Evolutionary conservation across 768 basidiomycete genomes (phyloP).

Genomic region (Phaeolepiota aurea): DNA sequence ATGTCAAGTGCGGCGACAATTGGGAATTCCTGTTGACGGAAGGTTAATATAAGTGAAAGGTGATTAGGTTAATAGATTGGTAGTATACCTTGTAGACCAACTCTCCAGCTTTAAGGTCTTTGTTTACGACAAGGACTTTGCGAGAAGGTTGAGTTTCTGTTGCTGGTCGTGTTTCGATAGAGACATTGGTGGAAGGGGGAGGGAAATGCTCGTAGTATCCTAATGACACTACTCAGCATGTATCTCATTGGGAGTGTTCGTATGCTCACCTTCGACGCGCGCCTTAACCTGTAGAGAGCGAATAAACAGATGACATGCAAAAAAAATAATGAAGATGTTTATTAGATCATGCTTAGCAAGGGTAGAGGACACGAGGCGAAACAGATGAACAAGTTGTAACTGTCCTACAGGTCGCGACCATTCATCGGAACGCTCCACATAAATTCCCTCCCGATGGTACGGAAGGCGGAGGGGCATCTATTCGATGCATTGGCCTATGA

Average conservation of each 20-base stretch:
- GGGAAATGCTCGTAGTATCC: constrained; percentile 78
- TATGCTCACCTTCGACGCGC: constrained; percentile 68
- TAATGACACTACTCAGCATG: constrained; percentile 20
- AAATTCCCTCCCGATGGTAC: constrained; percentile 12
- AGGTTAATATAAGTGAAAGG: constrained; percentile 6
- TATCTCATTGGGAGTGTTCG: constrained; percentile 7
- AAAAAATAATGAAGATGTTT: constrained; percentile 34
- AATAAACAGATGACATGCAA: constrained; percentile 14
- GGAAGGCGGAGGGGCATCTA: constrained; percentile 1
- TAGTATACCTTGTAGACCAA: constrained; percentile 62
- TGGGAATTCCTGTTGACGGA: constrained; percentile 55
- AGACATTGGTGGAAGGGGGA: constrained; percentile 61
- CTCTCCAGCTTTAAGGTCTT: constrained; percentile 65
- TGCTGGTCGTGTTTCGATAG: constrained; percentile 33
- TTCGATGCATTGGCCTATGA: neutral
- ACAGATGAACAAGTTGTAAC: constrained; percentile 8
- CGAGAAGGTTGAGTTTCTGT: constrained; percentile 25
- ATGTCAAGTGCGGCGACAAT: constrained; percentile 63
- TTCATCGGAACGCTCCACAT: too few species aligned
- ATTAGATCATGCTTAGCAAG: constrained; percentile 48
- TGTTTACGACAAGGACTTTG: constrained; percentile 52
- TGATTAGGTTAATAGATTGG: constrained; percentile 1
- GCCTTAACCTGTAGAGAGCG: constrained; percentile 43
- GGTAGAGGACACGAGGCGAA: constrained; percentile 13
- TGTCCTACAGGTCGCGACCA: constrained; percentile 16